phyloP scores from a whole-genome alignment of 495 filamentous ascomycete species.

The Tuber borchii region DNA sequence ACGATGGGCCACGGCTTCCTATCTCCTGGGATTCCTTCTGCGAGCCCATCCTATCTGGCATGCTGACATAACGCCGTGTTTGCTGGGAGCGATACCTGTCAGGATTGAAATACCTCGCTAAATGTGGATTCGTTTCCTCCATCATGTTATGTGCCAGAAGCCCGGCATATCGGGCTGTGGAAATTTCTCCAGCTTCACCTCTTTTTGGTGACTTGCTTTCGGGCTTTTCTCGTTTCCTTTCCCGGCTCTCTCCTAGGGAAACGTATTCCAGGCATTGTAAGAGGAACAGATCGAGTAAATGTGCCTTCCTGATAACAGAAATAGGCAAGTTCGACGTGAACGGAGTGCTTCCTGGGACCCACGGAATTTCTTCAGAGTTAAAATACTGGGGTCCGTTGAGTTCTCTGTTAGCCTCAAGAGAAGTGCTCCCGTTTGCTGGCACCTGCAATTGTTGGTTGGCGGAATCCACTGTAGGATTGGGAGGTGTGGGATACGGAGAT shows the following conservation, averaged over 20 bases:
- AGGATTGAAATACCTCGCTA: not conserved
- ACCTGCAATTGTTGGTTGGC: not conserved
- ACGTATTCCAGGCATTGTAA: not conserved
- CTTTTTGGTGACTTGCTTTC: not conserved
- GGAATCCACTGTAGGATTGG: not conserved
- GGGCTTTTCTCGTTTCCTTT: not conserved
- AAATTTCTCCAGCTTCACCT: not conserved
- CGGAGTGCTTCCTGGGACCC: not conserved
- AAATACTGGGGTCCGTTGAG: not conserved
- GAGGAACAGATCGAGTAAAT: not conserved
- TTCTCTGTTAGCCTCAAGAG: not conserved
- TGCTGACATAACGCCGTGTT: not conserved
- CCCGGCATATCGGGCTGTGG: not conserved
- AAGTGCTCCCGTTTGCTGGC: not conserved
- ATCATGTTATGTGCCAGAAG: not conserved
- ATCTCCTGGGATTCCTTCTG: not conserved
- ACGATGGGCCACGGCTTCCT: not conserved
- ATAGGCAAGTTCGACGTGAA: conserved; percentile 1
- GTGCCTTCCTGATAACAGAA: not conserved
- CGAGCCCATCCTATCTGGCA: not conserved
- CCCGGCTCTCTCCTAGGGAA: not conserved
- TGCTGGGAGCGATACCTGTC: not conserved
- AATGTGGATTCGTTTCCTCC: not conserved
- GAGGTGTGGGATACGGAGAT: not conserved
- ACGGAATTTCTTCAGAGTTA: not conserved